Evolutionary conservation across 1,139 yeast species (phyloP), one percentile per base, ranked within the genome.

Genomic region (Pneumocystis sp.): DNA sequence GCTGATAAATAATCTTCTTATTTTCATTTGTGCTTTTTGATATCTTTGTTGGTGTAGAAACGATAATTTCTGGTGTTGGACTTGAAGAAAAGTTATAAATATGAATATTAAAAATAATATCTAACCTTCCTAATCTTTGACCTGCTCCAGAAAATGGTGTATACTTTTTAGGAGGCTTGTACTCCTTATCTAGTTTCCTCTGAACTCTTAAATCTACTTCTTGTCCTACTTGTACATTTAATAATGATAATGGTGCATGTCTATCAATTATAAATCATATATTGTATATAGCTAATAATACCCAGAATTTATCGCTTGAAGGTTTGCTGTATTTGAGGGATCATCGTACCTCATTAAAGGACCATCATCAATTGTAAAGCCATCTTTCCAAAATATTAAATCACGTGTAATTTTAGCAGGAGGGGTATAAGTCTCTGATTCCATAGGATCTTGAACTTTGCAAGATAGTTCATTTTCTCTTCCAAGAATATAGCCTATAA

Each of bases 341-440:
- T 93, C 97, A 72, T 93, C 97, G 73, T 90, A 93, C 67, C 95
- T 80, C 75, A 83, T 86, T 67, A 93, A 80, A 29, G 84, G 84
- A 1, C 97, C 97, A 64, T 90, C 96, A 29, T 93, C 97, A 40
- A 93, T 91, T 66, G 90, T 89, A 76, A 95, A 93, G 1, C 98
- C 98, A 73, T 93, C 95, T 71, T 85, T 85, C 98, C 98, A 93
- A 74, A 93, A 93, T 0, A 96, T 89, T 69, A 95, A 86, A 64
- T 86, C 86, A 72, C 95, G 80, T 21, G 81, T 80, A 7, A 85
- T 95, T 67, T 82, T 83, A 50, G 77, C 77, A 1, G 35, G 67
- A n/a, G 82, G 80, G 64, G 76, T 78, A 66, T 75, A 75, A 15
- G 74, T 66, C 12, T 63, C 45, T 15, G 63, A 61, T 6, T 67